Base-by-base conservation (phyloP, 1,284 basidiomycete species). In the Trichosporon asahii region DNA sequence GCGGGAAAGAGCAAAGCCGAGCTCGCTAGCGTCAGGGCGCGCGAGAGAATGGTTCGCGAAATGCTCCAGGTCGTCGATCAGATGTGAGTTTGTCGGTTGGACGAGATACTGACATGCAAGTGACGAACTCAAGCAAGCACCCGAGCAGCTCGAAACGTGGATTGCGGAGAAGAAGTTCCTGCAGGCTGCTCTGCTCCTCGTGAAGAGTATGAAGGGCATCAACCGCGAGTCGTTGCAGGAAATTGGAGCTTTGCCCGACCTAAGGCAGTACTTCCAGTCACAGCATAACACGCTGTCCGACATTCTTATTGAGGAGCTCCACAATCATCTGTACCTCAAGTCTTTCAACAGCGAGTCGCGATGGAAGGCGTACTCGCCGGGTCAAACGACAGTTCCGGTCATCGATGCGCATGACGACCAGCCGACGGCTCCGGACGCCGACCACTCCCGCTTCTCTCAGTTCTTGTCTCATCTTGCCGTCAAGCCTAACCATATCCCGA, bases 281-380 rank as follows among this genome's bases (percentile, higher is more conserved):
- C 97, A 99, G 84, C 95, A 98, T 86, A 89, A 87, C 93, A 90
- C 92, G 11, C 84, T 98, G 61, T 88, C 91, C 66, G 95, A 99
- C 74, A 97, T 99, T 69, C 84, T 99, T 66, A 87, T 97, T 18
- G 97, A 99, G 75, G 97, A 99, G 80, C 86, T 99, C 27, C 95
- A 99, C 80, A 95, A 90, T 77, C 97, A 99, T 82, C 85, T 99
- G n/a, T 99, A 98, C 82, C 88, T 99, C 70, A 98, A 97, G 80
- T 94, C 91, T 7, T 95, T 94, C 82, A 98, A 95, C 89, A 96
- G 92, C 80, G 96, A 99, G 75, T 88, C 89, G 9, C 88, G 96
- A 61, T 99, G 97, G 97, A 86, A 88, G 29, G 84, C 91, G 0
- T 98, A 98, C 82, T 85, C 86, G 9, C 89, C 91, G 0, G 92